A percentile compares a stretch with the other conserved stretches of the same genome.
Evolutionary conservation across 176 grass and related monocot genomes (phyloP).

Genomic region (Zizania latifolia): DNA sequence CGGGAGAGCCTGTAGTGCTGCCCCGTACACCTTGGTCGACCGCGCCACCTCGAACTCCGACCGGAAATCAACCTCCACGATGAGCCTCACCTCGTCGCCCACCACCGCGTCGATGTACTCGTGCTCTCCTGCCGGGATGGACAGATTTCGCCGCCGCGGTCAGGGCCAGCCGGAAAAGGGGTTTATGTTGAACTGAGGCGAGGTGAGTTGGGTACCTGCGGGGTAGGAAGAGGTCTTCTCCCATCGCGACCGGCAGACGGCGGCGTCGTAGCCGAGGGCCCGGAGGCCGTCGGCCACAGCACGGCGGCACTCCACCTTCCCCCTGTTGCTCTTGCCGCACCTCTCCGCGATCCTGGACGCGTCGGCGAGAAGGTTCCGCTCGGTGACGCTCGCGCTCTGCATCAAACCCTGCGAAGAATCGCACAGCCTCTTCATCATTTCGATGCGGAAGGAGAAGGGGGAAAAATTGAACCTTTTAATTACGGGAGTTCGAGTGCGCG

Average conservation of each 20-base stretch:
- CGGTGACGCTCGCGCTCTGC: constrained; percentile 55
- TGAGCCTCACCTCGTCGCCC: constrained; percentile 32
- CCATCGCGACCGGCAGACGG: constrained; percentile 80
- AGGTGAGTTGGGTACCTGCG: constrained; percentile 21
- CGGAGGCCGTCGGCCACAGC: constrained; percentile 65
- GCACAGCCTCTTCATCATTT: constrained; percentile 37
- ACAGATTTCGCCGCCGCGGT: not conserved
- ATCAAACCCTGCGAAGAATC: constrained; percentile 60
- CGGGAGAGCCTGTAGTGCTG: constrained; percentile 66
- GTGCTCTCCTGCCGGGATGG: constrained; percentile 52
- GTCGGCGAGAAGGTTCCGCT: constrained; percentile 90
- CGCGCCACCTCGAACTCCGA: constrained; percentile 90
- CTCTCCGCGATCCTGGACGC: constrained; percentile 51
- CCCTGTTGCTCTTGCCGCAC: constrained; percentile 41
- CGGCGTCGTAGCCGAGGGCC: constrained; percentile 69
- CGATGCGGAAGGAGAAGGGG: not conserved
- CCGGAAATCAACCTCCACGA: constrained; percentile 84
- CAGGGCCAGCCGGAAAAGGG: not conserved
- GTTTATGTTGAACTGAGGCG: not conserved
- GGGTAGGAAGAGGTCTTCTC: constrained; percentile 60
- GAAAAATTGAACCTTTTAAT: not conserved
- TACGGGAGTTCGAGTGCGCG: not conserved
- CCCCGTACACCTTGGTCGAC: constrained; percentile 66
- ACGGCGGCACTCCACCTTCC: constrained; percentile 49
- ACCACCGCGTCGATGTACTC: constrained; percentile 86